Percentiles rank a stretch among this genome's conserved stretches.
phyloP scores from a whole-genome alignment of 768 basidiomycete genomes.

The Dioszegia crocea region DNA sequence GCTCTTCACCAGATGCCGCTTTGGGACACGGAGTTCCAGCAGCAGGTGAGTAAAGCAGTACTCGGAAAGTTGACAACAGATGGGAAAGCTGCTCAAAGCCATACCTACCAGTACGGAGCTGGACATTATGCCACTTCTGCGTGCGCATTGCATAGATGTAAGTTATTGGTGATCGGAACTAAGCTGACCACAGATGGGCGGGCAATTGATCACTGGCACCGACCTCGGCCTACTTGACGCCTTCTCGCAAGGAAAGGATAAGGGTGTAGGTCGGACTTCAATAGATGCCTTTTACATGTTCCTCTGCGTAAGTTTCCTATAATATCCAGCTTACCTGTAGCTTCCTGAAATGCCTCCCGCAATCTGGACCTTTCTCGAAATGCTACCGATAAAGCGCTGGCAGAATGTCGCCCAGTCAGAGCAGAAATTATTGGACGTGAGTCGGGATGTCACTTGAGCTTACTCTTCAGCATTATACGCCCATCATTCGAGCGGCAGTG shows the following conservation, averaged over 20 bases:
- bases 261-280: background rate
- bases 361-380: background rate
- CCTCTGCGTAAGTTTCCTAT: background rate
- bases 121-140: constrained; percentile 3
- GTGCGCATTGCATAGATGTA: background rate
- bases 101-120: background rate
- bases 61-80: too few species aligned
- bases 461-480: background rate
- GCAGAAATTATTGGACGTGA: background rate
- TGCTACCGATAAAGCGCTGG: background rate
- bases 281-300: background rate
- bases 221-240: background rate
- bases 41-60: background rate
- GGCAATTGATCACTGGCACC: background rate
- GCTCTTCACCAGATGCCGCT: background rate
- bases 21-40: constrained; percentile 2
- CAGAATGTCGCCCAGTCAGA: constrained; percentile 3
- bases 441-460: too few species aligned
- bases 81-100: too few species aligned
- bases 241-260: background rate
- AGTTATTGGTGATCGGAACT: background rate
- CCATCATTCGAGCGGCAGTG: background rate
- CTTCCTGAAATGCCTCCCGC: background rate
- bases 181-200: constrained; percentile 1
- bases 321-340: background rate